Evolutionary conservation across 2,329 filamentous ascomycete species (phyloP), one percentile per base, ranked within the genome.

Genomic region (Fusarium sarcochroum): DNA sequence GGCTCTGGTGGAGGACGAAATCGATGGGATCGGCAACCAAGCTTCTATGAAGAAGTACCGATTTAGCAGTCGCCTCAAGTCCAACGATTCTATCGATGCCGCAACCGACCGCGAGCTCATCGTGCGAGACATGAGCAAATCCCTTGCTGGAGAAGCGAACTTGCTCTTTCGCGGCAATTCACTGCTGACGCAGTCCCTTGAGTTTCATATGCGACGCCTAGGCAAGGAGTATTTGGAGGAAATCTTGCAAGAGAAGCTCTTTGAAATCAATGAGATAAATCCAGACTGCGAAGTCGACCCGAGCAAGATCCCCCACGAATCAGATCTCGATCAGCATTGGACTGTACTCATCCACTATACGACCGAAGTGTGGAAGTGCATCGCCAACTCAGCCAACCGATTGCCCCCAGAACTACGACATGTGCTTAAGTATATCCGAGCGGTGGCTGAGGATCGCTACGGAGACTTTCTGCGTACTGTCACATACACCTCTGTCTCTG

Each of bases 231-330:
- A 97, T 73, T 82, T 99, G 2, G 93, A 97, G 71, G 93, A 97
- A 49, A 91, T 93, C 1, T 84, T 99, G 38, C 89, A 89, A n/a
- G 91, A 94, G 51, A 96, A 94, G 78, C 87, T 99, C 44, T 85
- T 87, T 60, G 93, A 97, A 75, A 97, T 99, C 76, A 96, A 97
- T 74, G 91, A 95, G 71, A 89, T 91, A 67, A 94, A 98, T 75
- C 91, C 92, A 0, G 92, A 98, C 73, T 98, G 95, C 78, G 96
- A 99, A 78, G 94, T 99, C 10, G 96, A 99, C 75, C 95, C 96
- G 2, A 93, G 93, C 79, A 90, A 91, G 61, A 84, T 97, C 32
- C 66, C 73, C 2, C 72, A 80, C 20, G 79, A 79, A 10, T 90
- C 94, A 25, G 93, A 97, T 71, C 80, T 97, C 3, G 88, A 93